Base-by-base conservation (phyloP, 1,284 basidiomycete species). In the Moesziomyces aphidis region DNA sequence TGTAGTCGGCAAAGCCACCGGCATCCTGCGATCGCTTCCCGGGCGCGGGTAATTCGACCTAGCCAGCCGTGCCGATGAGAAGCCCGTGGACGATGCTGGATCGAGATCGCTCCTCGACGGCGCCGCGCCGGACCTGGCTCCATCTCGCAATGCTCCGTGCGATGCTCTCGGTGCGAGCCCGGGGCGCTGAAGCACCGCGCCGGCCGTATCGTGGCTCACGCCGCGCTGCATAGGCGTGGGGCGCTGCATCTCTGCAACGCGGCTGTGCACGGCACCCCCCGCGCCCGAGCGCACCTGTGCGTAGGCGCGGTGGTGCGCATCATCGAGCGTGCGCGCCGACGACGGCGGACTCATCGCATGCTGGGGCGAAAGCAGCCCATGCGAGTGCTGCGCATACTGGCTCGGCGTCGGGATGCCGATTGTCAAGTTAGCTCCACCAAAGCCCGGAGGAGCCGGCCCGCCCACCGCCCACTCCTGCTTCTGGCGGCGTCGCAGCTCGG, bases 401-500 rank as follows among this genome's bases (percentile, higher is more conserved):
- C 57, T 55, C 5, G 53, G 49, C 5, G 47, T 46, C 4, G 70
- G 70, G 21, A 73, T 67, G n/a, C 64, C 70, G 26, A 73, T 73
- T 1, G 64, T 68, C 52, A 73, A 34, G 0, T 48, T 52, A 1
- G 57, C 31, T 5, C 67, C 61, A 5, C 67, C 61, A 23, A 60
- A 69, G 0, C 67, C 67, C n/a, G 67, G 67, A 17, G 67, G 67
- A 36, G 51, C 63, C 2, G 67, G 61, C 15, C 67, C 67, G 17
- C 57, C 67, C 1, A 69, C 61, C 11, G 52, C 56, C 73, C 68
- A 72, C 42, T 76, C 73, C 24, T 68, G 64, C 49, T 65, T 64
- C 50, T 76, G 69, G 21, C 68, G 54, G 8, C 68, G 63, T 24
- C 73, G 64, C n/a, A 76, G 54, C 54, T 76, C 73, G 24, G 64